phyloP scores from a whole-genome alignment of 371 early-diverging fungal species.

The Mucor plumbeus region DNA sequence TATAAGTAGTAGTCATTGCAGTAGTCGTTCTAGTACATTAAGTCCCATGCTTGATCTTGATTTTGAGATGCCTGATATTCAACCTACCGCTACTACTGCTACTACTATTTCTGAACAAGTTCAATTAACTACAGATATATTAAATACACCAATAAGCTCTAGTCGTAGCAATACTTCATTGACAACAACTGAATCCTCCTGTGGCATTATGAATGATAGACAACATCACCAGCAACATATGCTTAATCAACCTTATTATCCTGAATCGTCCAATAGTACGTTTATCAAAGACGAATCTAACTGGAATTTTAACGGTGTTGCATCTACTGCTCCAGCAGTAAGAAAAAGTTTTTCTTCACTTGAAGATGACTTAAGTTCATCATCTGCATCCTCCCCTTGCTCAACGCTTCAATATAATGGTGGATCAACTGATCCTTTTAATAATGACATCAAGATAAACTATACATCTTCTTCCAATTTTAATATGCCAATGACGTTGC shows the following conservation, averaged over 20 bases:
- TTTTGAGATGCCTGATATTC: slow-evolving; percentile 35
- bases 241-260: background rate
- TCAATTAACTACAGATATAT: background rate
- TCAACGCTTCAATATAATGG: slow-evolving; percentile 25
- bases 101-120: background rate
- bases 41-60: slow-evolving; percentile 39
- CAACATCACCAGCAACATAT: background rate
- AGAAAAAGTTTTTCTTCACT: background rate
- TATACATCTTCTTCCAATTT: slow-evolving; percentile 20
- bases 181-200: background rate
- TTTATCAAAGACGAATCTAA: background rate
- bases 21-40: slow-evolving; percentile 40
- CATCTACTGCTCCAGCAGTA: background rate
- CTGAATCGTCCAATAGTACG: background rate
- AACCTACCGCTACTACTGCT: background rate
- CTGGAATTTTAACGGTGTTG: background rate
- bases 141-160: slow-evolving; percentile 2
- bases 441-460: background rate
- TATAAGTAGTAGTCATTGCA: slow-evolving; percentile 7
- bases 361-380: slow-evolving; percentile 37
- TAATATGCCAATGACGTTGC: slow-evolving; percentile 25
- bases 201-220: background rate
- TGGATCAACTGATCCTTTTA: background rate
- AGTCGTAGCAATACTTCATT: slow-evolving; percentile 7
- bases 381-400: slow-evolving; percentile 40